These are phyloP conservation scores for Kodamaea neixiangensis DNA, from an alignment of 805 yeast genomes.

Conservation along the genomic window DNA sequence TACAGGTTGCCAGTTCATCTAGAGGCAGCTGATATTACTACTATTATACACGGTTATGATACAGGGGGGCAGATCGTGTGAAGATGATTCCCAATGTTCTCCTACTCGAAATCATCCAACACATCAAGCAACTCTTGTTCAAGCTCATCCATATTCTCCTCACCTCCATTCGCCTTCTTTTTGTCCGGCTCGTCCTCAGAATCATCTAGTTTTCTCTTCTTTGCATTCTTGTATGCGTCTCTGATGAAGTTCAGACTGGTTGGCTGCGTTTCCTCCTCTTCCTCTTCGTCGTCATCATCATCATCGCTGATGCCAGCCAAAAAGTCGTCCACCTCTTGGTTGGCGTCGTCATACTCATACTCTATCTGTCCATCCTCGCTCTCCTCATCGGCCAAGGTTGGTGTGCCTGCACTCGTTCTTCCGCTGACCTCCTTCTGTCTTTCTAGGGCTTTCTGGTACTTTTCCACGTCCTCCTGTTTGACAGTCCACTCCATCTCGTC, in stretches of 20 bases:
- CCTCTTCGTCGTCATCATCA: constrained; percentile 28
- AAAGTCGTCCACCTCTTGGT: constrained; percentile 49
- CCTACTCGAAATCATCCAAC: constrained; percentile 49
- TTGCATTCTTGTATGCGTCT: constrained; percentile 14
- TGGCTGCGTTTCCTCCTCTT: constrained; percentile 17
- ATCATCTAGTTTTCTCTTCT: constrained; percentile 11
- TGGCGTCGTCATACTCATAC: constrained; percentile 44
- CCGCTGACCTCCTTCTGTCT: constrained; percentile 16
- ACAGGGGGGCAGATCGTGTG: constrained; percentile 2
- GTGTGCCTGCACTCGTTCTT: constrained; percentile 12
- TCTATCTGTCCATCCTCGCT: constrained; percentile 15
- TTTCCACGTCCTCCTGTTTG: constrained; percentile 46
- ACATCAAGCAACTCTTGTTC: constrained; percentile 55
- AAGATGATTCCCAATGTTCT: too few relatives aligned
- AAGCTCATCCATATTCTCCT: constrained; percentile 43
- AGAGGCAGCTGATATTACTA: neutral
- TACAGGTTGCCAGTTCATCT: neutral
- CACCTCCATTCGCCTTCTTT: constrained; percentile 2
- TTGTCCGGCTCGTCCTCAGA: constrained; percentile 9
- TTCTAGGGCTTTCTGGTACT: constrained; percentile 38
- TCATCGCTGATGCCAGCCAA: constrained; percentile 46
- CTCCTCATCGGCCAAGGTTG: constrained; percentile 7
- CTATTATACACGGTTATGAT: constrained; percentile 2
- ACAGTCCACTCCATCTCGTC: constrained; percentile 47
- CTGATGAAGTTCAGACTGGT: constrained; percentile 13